These are phyloP conservation scores for Trichophyton simii DNA, from an alignment of 2,329 filamentous ascomycete genomes.

Conservation along the genomic window DNA sequence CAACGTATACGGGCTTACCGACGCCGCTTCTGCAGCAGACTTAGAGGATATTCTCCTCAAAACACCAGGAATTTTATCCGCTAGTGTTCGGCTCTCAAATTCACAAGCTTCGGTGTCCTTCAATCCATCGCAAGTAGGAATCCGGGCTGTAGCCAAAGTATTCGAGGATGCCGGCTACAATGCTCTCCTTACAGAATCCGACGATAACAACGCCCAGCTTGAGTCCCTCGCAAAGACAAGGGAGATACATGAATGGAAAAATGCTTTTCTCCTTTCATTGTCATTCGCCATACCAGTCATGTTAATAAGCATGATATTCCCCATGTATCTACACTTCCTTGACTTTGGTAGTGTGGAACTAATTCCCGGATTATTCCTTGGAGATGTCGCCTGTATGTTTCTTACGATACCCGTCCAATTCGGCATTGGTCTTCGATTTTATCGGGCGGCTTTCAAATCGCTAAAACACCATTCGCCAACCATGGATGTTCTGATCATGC, in stretches of 20 bases:
- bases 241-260: slow-evolving; percentile 87
- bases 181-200: slow-evolving; percentile 74
- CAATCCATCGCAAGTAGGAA: slow-evolving; percentile 56
- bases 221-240: slow-evolving; percentile 93
- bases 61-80: slow-evolving; percentile 61
- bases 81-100: slow-evolving; percentile 58
- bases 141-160: slow-evolving; percentile 68
- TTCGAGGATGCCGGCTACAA: slow-evolving; percentile 79
- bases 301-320: slow-evolving; percentile 81
- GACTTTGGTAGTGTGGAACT: slow-evolving; percentile 63
- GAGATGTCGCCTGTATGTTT: slow-evolving; percentile 69
- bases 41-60: slow-evolving; percentile 57
- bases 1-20: slow-evolving; percentile 68
- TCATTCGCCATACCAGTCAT: slow-evolving; percentile 84
- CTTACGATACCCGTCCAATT: slow-evolving; percentile 93
- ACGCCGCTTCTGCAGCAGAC: slow-evolving; percentile 56
- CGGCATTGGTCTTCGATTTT: slow-evolving; percentile 88
- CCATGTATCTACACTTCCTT: slow-evolving; percentile 64
- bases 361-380: slow-evolving; percentile 66
- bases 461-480: slow-evolving; percentile 82
- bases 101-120: slow-evolving; percentile 64
- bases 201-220: slow-evolving; percentile 93
- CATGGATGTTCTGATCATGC: slow-evolving; percentile 91
- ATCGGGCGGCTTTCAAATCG: slow-evolving; percentile 84
- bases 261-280: slow-evolving; percentile 63